phyloP scores from a whole-genome alignment of 129 eudicot genomes.

The Centaurea solstitialis region DNA sequence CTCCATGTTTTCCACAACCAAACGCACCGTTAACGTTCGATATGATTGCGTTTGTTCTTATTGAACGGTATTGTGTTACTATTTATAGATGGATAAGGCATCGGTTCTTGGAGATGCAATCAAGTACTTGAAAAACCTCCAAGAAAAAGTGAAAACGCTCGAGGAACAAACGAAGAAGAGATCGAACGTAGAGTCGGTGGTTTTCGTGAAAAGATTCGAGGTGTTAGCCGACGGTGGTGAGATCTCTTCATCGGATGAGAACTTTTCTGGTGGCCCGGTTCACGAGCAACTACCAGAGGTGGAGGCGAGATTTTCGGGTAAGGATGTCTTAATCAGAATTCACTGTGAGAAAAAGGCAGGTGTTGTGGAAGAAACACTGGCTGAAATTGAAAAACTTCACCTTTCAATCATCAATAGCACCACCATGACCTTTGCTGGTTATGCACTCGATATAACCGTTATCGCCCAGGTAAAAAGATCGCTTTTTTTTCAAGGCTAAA shows the following conservation, averaged over 20 bases:
- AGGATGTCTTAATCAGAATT: slow-evolving; percentile 54
- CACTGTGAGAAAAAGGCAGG: slow-evolving; percentile 59
- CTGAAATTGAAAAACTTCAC: slow-evolving; percentile 52
- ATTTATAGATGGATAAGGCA: slow-evolving; percentile 66
- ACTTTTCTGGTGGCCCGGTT: slow-evolving; percentile 3
- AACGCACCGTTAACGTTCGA: not conserved
- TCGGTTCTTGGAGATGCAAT: slow-evolving; percentile 84
- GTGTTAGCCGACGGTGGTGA: slow-evolving; percentile 25
- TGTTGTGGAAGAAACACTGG: slow-evolving; percentile 37
- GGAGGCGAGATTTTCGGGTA: slow-evolving; percentile 55
- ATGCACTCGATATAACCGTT: slow-evolving; percentile 49
- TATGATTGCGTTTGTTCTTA: not conserved
- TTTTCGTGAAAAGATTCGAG: slow-evolving; percentile 32
- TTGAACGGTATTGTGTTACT: not conserved
- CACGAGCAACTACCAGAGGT: slow-evolving; percentile 52
- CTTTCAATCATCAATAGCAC: slow-evolving; percentile 48
- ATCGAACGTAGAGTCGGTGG: slow-evolving; percentile 32
- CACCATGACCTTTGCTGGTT: slow-evolving; percentile 51
- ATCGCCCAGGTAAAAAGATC: slow-evolving; percentile 57
- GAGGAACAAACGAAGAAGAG: slow-evolving; percentile 52
- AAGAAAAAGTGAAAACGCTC: slow-evolving; percentile 55
- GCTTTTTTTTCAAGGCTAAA: not conserved
- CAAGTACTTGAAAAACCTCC: slow-evolving; percentile 65
- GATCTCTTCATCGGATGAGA: slow-evolving; percentile 34
- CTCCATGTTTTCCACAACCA: too few relatives aligned